Evolutionary conservation across 2,329 filamentous ascomycete species (phyloP).

Genomic region (Bipolaris cookei): DNA sequence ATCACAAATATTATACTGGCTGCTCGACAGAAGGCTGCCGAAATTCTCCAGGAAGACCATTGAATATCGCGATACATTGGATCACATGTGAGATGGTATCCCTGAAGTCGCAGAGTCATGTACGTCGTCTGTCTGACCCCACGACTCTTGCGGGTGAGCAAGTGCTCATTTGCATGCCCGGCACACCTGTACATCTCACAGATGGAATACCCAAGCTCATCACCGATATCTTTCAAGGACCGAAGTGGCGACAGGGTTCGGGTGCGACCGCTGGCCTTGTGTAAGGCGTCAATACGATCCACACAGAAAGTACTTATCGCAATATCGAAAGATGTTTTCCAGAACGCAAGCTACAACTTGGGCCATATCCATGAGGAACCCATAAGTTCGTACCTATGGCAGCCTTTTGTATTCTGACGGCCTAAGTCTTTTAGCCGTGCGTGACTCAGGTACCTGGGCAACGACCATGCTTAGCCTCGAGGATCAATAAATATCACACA

Average conservation of each 20-base stretch:
- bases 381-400: neutral
- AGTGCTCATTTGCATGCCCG: neutral
- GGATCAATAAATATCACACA: conserved; percentile 35
- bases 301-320: conserved; percentile 14
- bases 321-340: neutral
- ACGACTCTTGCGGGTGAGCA: conserved; percentile 11
- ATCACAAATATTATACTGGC: conserved; percentile 33
- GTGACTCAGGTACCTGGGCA: conserved; percentile 33
- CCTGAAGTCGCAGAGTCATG: conserved; percentile 37
- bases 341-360: conserved; percentile 21
- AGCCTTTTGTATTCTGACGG: conserved; percentile 31
- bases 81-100: conserved; percentile 44
- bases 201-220: conserved; percentile 30
- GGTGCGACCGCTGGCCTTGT: conserved; percentile 19
- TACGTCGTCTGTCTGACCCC: conserved; percentile 37
- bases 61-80: conserved; percentile 36
- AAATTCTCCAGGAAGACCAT: conserved; percentile 32
- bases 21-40: conserved; percentile 44
- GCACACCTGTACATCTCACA: conserved; percentile 14
- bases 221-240: conserved; percentile 26
- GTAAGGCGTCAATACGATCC: conserved; percentile 22
- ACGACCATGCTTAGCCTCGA: conserved; percentile 39
- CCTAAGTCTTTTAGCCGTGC: conserved; percentile 33
- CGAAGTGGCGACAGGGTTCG: conserved; percentile 16
- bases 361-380: neutral